Base-by-base conservation (phyloP, 2,329 filamentous ascomycete genomes). In the Fusarium sp. region DNA sequence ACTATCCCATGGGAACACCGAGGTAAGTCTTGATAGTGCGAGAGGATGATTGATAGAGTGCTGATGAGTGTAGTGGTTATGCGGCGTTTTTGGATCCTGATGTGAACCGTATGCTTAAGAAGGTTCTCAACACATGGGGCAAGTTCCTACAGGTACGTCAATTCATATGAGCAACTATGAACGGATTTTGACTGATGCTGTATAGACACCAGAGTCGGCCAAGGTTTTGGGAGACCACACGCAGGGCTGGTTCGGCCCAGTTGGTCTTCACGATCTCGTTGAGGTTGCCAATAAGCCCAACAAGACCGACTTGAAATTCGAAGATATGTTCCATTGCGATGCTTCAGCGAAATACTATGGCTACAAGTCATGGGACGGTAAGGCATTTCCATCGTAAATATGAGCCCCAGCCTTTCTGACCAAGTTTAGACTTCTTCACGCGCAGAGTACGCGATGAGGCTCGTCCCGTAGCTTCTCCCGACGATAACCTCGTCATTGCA, bases 301-400 rank as follows among this genome's bases (percentile, higher is more conserved):
- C 19, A 70, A 78, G 51, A 79, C 83, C 1, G 56, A 68, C 19
- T 75, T 82, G 71, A 81, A 77, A 47, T 90, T 90, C 61, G 83
- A 89, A 57, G 82, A 90, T 19, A 82, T 90, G 72, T 91, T 85
- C 75, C 68, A 84, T 19, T 91, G 89, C 73, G 85, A 91, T 41
- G 83, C 87, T 0, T 77, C 73, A 0, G 80, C 81, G 7, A 77
- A 84, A 67, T 75, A 88, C 72, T 82, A 86, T 65, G 89, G 90
- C 19, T 92, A 82, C 79, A 85, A 82, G 56, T 90, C 87, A 0
- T 92, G 90, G 90, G 90, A 92, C 60, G 80, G 83, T 84, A 73
- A 73, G 78, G 75, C 22, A 22, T 8, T 17, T 10, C 7, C 6
- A 2, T 22, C 15, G 19, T 6, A 1, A 11, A 23, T 3, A 7